Percentiles rank a stretch among this genome's conserved stretches.
These are phyloP conservation scores for Salix koriyanagi DNA, from an alignment of 345 rosid genomes.

Conservation along the genomic window DNA sequence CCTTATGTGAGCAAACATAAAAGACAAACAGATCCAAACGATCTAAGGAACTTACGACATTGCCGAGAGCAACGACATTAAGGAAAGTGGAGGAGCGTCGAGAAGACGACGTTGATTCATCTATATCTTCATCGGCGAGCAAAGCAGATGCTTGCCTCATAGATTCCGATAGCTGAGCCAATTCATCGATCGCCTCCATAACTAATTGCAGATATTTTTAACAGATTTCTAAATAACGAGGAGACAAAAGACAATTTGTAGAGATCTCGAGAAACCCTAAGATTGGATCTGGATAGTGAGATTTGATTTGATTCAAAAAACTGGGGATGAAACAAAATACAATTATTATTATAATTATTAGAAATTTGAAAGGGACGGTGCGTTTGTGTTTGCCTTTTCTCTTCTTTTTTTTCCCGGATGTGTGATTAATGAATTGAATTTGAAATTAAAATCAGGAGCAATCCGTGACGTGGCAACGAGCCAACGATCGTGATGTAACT, in stretches of 20 bases:
- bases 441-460: too few species aligned
- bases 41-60: conserved; percentile 60
- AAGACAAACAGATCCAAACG: conserved; percentile 10
- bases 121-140: conserved; percentile 88
- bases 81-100: conserved; percentile 71
- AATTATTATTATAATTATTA: not conserved
- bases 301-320: not conserved
- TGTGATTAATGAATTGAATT: not conserved
- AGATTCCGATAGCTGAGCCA: conserved; percentile 78
- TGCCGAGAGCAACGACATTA: conserved; percentile 81
- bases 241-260: not conserved
- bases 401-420: not conserved
- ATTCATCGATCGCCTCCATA: conserved; percentile 99
- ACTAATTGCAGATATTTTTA: not conserved
- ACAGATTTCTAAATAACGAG: not conserved
- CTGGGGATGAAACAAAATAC: not conserved
- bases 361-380: not conserved
- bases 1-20: not conserved
- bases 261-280: conserved; percentile 14
- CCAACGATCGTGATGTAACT: not conserved
- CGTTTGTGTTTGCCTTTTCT: not conserved
- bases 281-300: conserved; percentile 11
- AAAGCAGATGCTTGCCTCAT: conserved; percentile 84
- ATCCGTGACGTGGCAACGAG: too few species aligned
- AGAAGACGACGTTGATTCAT: conserved; percentile 49